Base-by-base conservation (phyloP, 192 early-diverging fungal genomes). In the Umbelopsis sp. region DNA sequence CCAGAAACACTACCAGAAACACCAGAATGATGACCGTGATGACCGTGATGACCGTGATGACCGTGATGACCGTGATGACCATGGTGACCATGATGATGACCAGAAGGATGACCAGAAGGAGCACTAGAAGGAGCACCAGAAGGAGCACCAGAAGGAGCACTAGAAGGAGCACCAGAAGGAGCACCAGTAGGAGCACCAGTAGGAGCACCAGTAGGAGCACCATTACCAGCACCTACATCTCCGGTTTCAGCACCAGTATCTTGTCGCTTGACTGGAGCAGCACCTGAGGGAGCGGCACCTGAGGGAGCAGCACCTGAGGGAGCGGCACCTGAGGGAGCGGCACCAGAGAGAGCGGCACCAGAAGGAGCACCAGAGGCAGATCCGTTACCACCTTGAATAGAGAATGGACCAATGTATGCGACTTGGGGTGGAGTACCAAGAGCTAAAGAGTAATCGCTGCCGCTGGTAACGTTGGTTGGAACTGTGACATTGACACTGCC, bases 401-500 rank as follows among this genome's bases (percentile, higher is more conserved):
- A 29, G 51, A 74, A 74, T 8, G 43, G 45, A 41, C 73, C 73
- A 65, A 74, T 74, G 45, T 74, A 74, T n/a, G 73, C 52, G 44
- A 69, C 68, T 16, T 74, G 38, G 9, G 41, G 41, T 9, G 66
- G 20, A 16, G 50, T 36, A 9, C 73, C 73, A 34, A 74, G 43
- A 10, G 73, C 73, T 14, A 74, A 36, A 62, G 73, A 56, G 41
- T 74, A 74, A 14, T 74, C 54, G 14, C 24, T 16, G 9, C 73
- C 73, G 5, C 22, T 54, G 14, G 73, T 74, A 2, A 56, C 44
- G 45, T 74, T 74, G 11, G 38, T 26, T 8, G 73, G 73, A 11
- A 73, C 36, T 0, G 45, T 50, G 25, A 73, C 65, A 51, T 38
- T 73, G 17, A 65, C 65, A 14, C 21, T 16, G 16, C 65, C 65